Evolutionary conservation across 2,329 filamentous ascomycete genomes (phyloP).

Genomic region (Claviceps humidiphila): DNA sequence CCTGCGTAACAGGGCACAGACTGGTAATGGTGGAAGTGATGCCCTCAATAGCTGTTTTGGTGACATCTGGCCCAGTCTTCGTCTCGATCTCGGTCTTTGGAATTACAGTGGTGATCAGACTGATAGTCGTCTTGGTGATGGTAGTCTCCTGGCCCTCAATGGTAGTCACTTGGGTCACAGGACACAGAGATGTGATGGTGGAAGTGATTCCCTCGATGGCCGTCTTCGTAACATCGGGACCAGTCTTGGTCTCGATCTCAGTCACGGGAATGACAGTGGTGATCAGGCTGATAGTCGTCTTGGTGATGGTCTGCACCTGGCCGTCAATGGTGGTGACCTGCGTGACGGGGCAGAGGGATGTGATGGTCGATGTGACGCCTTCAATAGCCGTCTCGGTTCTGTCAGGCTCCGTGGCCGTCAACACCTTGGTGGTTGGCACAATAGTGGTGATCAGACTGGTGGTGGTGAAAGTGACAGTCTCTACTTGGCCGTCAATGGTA

Average conservation of each 20-base stretch:
- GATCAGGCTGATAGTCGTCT: conserved; percentile 13
- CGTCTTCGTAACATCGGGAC: background rate
- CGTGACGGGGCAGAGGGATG: conserved; percentile 28
- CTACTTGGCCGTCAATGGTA: conserved; percentile 12
- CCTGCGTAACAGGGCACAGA: conserved; percentile 27
- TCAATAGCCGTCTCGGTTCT: conserved; percentile 21
- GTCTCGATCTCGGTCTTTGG: conserved; percentile 18
- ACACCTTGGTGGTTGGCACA: conserved; percentile 15
- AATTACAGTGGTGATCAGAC: conserved; percentile 15
- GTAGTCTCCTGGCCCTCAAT: conserved; percentile 8
- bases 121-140: conserved; percentile 13
- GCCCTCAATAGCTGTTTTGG: conserved; percentile 19
- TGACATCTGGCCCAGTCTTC: conserved; percentile 18
- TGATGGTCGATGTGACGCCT: conserved; percentile 27
- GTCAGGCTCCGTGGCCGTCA: conserved; percentile 18
- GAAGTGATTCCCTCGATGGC: background rate
- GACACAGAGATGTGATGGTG: background rate
- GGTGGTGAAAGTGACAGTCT: conserved; percentile 12
- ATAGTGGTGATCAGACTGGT: conserved; percentile 14
- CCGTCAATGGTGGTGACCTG: conserved; percentile 18
- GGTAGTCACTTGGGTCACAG: background rate
- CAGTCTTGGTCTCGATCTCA: conserved; percentile 6
- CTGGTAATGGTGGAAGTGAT: conserved; percentile 28
- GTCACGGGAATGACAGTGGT: conserved; percentile 17
- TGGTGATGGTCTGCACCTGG: conserved; percentile 9